phyloP scores from a whole-genome alignment of 768 basidiomycete genomes.

The Russula olivacea region DNA sequence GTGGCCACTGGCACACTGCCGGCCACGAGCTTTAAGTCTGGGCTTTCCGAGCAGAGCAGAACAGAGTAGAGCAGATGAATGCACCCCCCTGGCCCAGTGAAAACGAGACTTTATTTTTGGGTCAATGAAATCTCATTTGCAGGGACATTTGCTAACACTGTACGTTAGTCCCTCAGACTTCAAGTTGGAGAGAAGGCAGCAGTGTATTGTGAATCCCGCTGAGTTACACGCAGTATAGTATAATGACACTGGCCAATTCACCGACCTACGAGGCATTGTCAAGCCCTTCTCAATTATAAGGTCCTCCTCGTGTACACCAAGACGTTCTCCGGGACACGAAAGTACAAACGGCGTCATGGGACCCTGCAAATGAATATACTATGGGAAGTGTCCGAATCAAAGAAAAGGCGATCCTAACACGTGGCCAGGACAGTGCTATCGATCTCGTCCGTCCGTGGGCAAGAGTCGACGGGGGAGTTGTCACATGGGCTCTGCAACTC shows the following conservation, averaged over 20 bases:
- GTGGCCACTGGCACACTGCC: too few species aligned
- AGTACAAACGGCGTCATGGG: slow-evolving; percentile 2
- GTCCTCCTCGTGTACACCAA: slow-evolving; percentile 26
- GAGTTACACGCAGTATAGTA: background rate
- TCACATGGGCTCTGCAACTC: background rate
- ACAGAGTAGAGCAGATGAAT: background rate
- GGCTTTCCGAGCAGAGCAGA: background rate
- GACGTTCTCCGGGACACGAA: background rate
- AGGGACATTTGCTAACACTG: too few species aligned
- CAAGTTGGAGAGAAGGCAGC: slow-evolving; percentile 25
- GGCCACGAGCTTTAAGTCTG: background rate
- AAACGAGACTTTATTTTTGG: background rate
- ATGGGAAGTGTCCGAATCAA: background rate
- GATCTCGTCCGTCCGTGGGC: background rate
- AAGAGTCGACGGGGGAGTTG: background rate
- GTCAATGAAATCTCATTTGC: background rate
- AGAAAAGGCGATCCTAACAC: slow-evolving; percentile 8
- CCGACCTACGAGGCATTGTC: slow-evolving; percentile 25
- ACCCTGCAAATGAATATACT: background rate
- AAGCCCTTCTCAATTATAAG: slow-evolving; percentile 30
- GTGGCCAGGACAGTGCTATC: background rate
- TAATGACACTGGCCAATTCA: background rate
- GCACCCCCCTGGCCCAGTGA: background rate
- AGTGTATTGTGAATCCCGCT: slow-evolving; percentile 11
- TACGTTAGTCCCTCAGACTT: slow-evolving; percentile 4